Conservation (phyloP, 805 yeast species). For the Yarrowia divulgata region DNA sequence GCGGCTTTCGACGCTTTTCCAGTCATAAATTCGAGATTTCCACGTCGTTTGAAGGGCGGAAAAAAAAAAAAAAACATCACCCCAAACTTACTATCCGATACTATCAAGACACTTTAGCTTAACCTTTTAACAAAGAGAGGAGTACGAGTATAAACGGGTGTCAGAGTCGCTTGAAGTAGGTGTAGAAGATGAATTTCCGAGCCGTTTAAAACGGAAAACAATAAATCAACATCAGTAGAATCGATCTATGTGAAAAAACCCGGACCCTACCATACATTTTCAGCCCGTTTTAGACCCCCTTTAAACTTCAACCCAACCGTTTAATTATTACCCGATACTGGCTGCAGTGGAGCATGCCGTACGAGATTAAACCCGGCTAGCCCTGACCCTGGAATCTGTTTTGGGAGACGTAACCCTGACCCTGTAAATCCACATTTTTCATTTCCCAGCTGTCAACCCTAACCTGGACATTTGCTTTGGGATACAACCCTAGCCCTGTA, state of each 20-base stretch:
- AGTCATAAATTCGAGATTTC: background rate
- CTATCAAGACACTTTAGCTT: background rate
- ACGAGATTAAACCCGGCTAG: background rate
- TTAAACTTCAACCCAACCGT: background rate
- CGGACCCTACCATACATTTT: background rate
- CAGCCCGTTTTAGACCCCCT: background rate
- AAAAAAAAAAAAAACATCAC: background rate
- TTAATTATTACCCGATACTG: background rate
- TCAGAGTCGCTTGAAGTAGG: too few species aligned
- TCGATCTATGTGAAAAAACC: background rate
- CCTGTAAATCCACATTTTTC: too few species aligned
- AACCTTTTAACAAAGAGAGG: background rate
- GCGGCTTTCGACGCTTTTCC: constrained; percentile 15
- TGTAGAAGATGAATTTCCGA: too few species aligned
- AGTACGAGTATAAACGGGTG: too few species aligned
- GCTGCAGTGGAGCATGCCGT: too few species aligned
- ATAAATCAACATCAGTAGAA: too few species aligned
- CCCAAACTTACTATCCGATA: background rate
- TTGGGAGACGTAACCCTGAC: too few species aligned
- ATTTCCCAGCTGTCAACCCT: too few species aligned
- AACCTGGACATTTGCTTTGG: too few species aligned
- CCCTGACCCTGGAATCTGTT: constrained; percentile 11
- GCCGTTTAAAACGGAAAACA: too few species aligned
- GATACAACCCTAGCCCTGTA: too few species aligned
- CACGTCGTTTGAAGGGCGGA: background rate